Conservation (phyloP, 2,329 filamentous ascomycete species). For the Plectosphaerella plurivora region DNA sequence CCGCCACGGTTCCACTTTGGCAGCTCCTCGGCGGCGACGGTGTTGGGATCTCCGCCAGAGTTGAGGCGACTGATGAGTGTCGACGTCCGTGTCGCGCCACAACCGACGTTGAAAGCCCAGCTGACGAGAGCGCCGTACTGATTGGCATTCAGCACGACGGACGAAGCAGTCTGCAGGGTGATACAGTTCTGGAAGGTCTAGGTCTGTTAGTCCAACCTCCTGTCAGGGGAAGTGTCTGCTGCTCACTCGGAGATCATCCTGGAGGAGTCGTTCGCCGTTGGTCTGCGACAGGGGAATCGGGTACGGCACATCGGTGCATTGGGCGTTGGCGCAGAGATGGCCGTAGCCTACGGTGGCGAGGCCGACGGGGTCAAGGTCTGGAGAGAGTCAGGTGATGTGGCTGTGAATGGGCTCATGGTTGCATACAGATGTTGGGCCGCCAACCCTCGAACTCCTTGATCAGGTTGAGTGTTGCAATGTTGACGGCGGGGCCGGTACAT, state of each 20-base stretch:
- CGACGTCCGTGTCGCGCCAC: constrained; percentile 32
- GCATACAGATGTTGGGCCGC: constrained; percentile 6
- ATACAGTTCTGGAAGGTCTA: constrained; percentile 32
- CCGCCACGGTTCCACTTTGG: constrained; percentile 42
- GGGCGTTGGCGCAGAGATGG: constrained; percentile 36
- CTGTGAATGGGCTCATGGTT: too few species aligned
- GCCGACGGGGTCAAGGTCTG: constrained; percentile 35
- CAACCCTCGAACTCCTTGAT: constrained; percentile 10
- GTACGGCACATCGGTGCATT: constrained; percentile 40
- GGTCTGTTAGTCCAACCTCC: not conserved
- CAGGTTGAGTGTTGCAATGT: constrained; percentile 7
- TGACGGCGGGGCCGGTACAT: constrained; percentile 7
- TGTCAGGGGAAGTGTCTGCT: constrained; percentile 1
- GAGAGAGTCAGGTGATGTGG: not conserved
- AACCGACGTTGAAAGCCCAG: constrained; percentile 48
- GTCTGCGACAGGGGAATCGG: constrained; percentile 36
- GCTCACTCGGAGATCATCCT: constrained; percentile 24
- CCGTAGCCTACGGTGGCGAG: constrained; percentile 46
- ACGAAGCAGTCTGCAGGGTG: constrained; percentile 24
- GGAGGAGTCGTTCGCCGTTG: constrained; percentile 34
- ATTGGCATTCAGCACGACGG: constrained; percentile 40
- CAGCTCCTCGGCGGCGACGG: constrained; percentile 37
- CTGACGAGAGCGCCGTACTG: constrained; percentile 48
- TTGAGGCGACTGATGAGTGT: constrained; percentile 38
- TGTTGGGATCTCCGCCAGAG: constrained; percentile 33